phyloP scores from a whole-genome alignment of 768 basidiomycete genomes.

The Trametes villosa region DNA sequence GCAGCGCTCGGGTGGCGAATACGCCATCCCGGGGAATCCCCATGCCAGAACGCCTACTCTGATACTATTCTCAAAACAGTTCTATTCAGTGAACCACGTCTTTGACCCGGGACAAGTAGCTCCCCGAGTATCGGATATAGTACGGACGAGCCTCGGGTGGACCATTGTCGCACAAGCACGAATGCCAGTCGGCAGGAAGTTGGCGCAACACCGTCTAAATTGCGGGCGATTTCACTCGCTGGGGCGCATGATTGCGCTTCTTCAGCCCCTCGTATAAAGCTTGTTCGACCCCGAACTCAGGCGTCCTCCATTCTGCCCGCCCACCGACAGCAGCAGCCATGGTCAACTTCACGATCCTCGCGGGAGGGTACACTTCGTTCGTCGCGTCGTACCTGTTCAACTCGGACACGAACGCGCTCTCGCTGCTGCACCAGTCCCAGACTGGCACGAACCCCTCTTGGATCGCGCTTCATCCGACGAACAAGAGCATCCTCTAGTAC shows the following conservation, averaged over 20 bases:
- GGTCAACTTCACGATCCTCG: conserved; percentile 72
- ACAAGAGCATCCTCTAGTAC: conserved; percentile 65
- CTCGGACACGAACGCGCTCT: conserved; percentile 49
- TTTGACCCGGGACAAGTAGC: too few species aligned
- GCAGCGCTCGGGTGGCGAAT: too few species aligned
- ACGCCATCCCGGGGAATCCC: too few species aligned
- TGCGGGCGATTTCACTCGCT: too few species aligned
- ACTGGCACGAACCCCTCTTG: conserved; percentile 61
- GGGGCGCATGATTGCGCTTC: neutral
- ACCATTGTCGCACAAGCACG: conserved; percentile 17
- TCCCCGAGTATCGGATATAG: too few species aligned
- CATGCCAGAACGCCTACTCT: too few species aligned
- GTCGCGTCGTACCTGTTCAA: conserved; percentile 69
- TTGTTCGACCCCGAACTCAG: too few species aligned
- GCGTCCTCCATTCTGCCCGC: too few species aligned
- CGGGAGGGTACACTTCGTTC: conserved; percentile 65
- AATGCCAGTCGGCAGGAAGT: neutral
- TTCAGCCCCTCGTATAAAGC: too few species aligned
- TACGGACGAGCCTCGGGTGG: conserved; percentile 19
- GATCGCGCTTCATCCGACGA: conserved; percentile 60
- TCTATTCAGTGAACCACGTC: too few species aligned
- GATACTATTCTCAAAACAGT: too few species aligned
- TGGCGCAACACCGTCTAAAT: conserved; percentile 6
- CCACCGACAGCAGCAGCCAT: conserved; percentile 36
- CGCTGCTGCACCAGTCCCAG: conserved; percentile 50